A percentile compares a stretch with the other conserved stretches of the same genome.
Evolutionary conservation across 805 yeast species (phyloP).

Genomic region (Yarrowia phangngaensis): DNA sequence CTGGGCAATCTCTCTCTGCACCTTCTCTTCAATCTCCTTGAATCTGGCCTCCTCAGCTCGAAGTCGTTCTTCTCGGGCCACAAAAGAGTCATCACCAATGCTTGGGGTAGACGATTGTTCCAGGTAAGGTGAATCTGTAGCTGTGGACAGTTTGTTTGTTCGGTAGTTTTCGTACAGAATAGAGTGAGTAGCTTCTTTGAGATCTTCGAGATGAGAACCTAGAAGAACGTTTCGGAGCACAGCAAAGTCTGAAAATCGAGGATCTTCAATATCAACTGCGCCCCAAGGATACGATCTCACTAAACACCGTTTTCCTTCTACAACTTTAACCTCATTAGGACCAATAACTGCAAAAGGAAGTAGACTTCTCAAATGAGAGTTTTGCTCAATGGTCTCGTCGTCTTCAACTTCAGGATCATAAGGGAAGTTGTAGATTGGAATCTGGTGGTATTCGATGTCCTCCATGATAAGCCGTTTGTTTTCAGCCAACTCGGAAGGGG

Average conservation of each 20-base stretch:
- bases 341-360: slow-evolving; percentile 61
- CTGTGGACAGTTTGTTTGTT: slow-evolving; percentile 60
- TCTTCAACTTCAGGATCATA: slow-evolving; percentile 57
- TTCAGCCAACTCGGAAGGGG: slow-evolving; percentile 55
- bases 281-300: slow-evolving; percentile 64
- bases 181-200: slow-evolving; percentile 75
- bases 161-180: slow-evolving; percentile 73
- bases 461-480: slow-evolving; percentile 53
- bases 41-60: slow-evolving; percentile 41
- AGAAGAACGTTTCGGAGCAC: slow-evolving; percentile 59
- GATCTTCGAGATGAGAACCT: slow-evolving; percentile 74
- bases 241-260: slow-evolving; percentile 36
- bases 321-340: slow-evolving; percentile 2
- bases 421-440: slow-evolving; percentile 70
- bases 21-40: slow-evolving; percentile 40
- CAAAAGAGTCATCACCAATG: slow-evolving; percentile 40
- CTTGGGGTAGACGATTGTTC: slow-evolving; percentile 38
- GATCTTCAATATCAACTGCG: slow-evolving; percentile 43
- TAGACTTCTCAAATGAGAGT: slow-evolving; percentile 42
- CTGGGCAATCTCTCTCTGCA: slow-evolving; percentile 42
- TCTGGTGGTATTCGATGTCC: slow-evolving; percentile 55
- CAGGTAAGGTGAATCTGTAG: slow-evolving; percentile 28
- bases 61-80: slow-evolving; percentile 43
- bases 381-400: slow-evolving; percentile 40
- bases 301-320: slow-evolving; percentile 12